phyloP scores from a whole-genome alignment of 2,329 filamentous ascomycete genomes.

The Parascedosporium putredinis region DNA sequence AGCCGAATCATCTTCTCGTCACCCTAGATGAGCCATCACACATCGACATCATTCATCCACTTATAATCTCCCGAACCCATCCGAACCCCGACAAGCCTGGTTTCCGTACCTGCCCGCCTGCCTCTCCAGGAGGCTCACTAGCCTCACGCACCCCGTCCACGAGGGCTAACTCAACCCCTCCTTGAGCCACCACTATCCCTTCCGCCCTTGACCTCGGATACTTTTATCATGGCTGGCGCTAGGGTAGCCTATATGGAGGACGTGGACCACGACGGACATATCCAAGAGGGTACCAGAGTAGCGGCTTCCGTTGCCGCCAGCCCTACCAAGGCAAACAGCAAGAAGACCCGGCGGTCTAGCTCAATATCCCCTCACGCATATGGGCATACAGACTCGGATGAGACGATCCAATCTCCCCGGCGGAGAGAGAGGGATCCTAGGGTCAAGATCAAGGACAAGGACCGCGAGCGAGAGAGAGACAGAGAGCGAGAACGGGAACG shows the following conservation, averaged over 20 bases:
- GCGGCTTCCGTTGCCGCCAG: conserved; percentile 11
- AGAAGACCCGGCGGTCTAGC: conserved; percentile 7
- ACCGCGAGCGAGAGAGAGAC: not conserved
- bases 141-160: not conserved
- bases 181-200: not conserved
- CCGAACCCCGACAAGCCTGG: not conserved
- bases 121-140: not conserved
- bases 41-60: not conserved
- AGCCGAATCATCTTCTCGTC: not conserved
- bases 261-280: conserved; percentile 10
- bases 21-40: not conserved
- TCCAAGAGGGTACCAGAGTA: conserved; percentile 10
- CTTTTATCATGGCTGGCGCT: conserved; percentile 8
- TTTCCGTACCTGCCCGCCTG: not conserved
- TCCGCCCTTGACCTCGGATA: not conserved
- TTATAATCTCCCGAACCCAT: not conserved
- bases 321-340: conserved; percentile 9
- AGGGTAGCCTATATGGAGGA: conserved; percentile 12
- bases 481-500: conserved; percentile 2
- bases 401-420: conserved; percentile 4
- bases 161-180: not conserved
- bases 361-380: conserved; percentile 4
- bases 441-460: not conserved
- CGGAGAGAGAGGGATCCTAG: conserved; percentile 2
- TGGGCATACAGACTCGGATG: conserved; percentile 5